Evolutionary conservation across 2,329 filamentous ascomycete species (phyloP).

Genomic region (Penicillium sp.): DNA sequence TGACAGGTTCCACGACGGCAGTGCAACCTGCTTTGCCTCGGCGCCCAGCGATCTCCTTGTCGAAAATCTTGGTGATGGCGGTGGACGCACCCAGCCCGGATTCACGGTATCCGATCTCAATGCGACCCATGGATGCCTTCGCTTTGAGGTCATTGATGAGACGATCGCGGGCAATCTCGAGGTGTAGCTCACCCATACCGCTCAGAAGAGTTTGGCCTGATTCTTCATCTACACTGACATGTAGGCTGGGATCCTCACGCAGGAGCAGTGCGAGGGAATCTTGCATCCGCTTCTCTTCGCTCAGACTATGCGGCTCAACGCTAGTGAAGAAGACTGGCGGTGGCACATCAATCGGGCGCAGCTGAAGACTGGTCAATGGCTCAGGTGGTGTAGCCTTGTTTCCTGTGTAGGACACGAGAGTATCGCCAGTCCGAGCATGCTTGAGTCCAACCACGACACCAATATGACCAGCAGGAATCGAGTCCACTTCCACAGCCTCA

Average conservation of each 20-base stretch:
- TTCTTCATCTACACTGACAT: conserved; percentile 80
- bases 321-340: conserved; percentile 97
- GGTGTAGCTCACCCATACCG: conserved; percentile 93
- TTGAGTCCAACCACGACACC: conserved; percentile 90
- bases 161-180: conserved; percentile 87
- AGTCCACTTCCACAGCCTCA: conserved; percentile 78
- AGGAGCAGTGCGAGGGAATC: conserved; percentile 73
- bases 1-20: conserved; percentile 63
- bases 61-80: conserved; percentile 63
- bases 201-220: conserved; percentile 90
- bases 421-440: conserved; percentile 89
- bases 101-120: conserved; percentile 95
- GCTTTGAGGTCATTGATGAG: conserved; percentile 85
- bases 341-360: conserved; percentile 83
- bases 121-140: conserved; percentile 79
- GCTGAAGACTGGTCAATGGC: conserved; percentile 69
- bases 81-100: conserved; percentile 60
- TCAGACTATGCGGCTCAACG: conserved; percentile 73
- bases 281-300: conserved; percentile 76
- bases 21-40: conserved; percentile 73
- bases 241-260: conserved; percentile 87
- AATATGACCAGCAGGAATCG: conserved; percentile 82
- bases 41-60: conserved; percentile 77
- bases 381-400: conserved; percentile 64
- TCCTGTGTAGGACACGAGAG: conserved; percentile 70